Evolutionary conservation across 495 filamentous ascomycete species (phyloP), one percentile per base, ranked within the genome.

Genomic region (Trichoderma virens): DNA sequence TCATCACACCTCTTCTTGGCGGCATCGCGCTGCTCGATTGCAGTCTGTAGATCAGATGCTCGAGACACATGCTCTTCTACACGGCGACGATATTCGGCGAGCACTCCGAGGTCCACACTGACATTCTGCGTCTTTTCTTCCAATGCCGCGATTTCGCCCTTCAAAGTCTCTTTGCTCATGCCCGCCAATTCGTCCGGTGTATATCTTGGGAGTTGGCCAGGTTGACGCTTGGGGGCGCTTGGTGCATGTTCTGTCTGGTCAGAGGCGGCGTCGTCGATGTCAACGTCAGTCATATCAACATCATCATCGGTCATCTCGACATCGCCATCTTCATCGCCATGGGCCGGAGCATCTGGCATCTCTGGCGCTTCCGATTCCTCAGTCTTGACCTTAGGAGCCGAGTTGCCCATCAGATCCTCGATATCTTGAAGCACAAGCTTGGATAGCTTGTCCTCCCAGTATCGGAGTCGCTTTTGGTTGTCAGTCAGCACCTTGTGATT

Each of bases 61-160:
- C 94, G 90, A 0, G 90, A 83, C 14, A 87, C 84, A 72, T 97
- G 86, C 73, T 98, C 94, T 67, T 93, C 88, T 5, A 91, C 87
- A 28, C 94, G 86, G 38, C 91, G 90, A 5, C 93, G 90, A 75
- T 98, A 98, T 69, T 98, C 94, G 31, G 90, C 86, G 16, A 98
- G 86, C 28, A 98, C 94, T 41, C 88, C 85, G 13, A 98, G 85
- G 72, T 98, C 94, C 65, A 97, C 90, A 65, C 86, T 90, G 43
- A 88, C 85, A 67, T 92, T 93, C 68, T 93, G 89, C 23, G 88
- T 94, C 79, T 95, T 94, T 75, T 96, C 92, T 76, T 98, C 94
- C 18, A 98, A 82, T 2, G 83, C 84, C 2, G 90, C 94, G 71
- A 98, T 98, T 70, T 92, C 88, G 14, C 85, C 87, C 70, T 96